Percentiles rank a stretch among this genome's conserved stretches.
phyloP scores from a whole-genome alignment of 192 early-diverging fungal genomes.

The Backusella luteola region DNA sequence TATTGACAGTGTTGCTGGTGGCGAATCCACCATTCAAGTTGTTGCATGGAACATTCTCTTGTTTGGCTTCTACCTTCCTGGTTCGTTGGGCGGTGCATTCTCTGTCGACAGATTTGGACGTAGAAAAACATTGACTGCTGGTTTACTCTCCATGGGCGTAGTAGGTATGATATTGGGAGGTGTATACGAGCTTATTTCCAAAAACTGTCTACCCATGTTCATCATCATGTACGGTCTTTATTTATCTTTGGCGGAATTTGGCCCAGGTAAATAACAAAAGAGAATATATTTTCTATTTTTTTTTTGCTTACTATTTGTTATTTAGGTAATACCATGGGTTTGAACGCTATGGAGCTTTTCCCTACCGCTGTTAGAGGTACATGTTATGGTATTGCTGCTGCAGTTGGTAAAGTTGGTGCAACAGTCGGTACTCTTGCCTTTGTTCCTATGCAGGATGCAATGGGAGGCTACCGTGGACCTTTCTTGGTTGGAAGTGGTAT shows the following conservation, averaged over 20 bases:
- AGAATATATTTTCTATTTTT: no score
- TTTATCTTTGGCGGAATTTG: conserved; percentile 40
- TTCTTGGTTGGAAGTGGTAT: conserved; percentile 35
- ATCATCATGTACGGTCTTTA: conserved; percentile 48
- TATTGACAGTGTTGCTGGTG: conserved; percentile 24
- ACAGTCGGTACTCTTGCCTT: conserved; percentile 32
- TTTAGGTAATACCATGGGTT: conserved; percentile 21
- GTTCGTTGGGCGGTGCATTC: conserved; percentile 48
- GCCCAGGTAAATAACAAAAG: conserved; percentile 27
- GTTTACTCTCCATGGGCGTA: conserved; percentile 49
- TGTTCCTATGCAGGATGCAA: conserved; percentile 29
- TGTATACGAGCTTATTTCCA: conserved; percentile 38
- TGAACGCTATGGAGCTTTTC: conserved; percentile 37
- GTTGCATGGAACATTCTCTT: conserved; percentile 54
- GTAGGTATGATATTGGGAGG: conserved; percentile 51
- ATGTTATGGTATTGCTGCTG: conserved; percentile 46
- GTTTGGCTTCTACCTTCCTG: conserved; percentile 55
- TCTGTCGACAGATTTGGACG: conserved; percentile 52
- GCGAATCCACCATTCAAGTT: conserved; percentile 38
- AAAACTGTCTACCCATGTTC: conserved; percentile 46
- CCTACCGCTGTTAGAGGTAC: conserved; percentile 49
- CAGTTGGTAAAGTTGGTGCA: conserved; percentile 38
- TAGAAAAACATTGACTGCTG: conserved; percentile 50
- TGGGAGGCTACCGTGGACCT: conserved; percentile 25
- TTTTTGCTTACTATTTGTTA: no score